Conservation (phyloP, 345 rosid species). For the Moricandia moricandioides region DNA sequence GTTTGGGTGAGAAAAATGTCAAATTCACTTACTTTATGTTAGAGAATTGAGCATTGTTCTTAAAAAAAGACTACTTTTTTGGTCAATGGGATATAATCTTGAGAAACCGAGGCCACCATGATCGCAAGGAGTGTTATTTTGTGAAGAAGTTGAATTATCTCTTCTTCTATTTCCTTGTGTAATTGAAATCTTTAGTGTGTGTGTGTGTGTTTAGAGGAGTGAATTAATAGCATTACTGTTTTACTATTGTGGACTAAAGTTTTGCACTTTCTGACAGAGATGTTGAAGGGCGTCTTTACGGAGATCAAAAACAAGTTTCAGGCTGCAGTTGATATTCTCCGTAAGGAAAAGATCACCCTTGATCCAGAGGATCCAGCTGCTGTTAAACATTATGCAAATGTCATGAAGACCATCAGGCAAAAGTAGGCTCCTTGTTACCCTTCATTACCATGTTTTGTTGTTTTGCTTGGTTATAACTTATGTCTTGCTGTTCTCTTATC, state of each 20-base stretch:
- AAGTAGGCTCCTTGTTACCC: slow-evolving; percentile 52
- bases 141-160: background rate
- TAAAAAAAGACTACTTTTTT: background rate
- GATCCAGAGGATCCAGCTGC: slow-evolving; percentile 89
- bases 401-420: slow-evolving; percentile 86
- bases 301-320: slow-evolving; percentile 83
- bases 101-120: background rate
- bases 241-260: slow-evolving; percentile 6
- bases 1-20: background rate
- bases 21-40: background rate
- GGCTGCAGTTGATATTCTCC: slow-evolving; percentile 71
- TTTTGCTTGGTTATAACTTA: background rate
- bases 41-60: background rate
- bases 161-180: background rate
- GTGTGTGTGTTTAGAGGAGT: too few species aligned
- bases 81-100: background rate
- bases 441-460: background rate
- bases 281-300: slow-evolving; percentile 84
- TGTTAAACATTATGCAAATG: slow-evolving; percentile 76
- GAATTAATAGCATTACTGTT: background rate
- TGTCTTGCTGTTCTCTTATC: too few species aligned
- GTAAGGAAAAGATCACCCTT: slow-evolving; percentile 89
- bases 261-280: slow-evolving; percentile 48
- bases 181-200: background rate
- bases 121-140: slow-evolving; percentile 3